These are phyloP conservation scores for Litsea cubeba DNA, from an alignment of 164 flowering plant genomes.

Conservation along the genomic window DNA sequence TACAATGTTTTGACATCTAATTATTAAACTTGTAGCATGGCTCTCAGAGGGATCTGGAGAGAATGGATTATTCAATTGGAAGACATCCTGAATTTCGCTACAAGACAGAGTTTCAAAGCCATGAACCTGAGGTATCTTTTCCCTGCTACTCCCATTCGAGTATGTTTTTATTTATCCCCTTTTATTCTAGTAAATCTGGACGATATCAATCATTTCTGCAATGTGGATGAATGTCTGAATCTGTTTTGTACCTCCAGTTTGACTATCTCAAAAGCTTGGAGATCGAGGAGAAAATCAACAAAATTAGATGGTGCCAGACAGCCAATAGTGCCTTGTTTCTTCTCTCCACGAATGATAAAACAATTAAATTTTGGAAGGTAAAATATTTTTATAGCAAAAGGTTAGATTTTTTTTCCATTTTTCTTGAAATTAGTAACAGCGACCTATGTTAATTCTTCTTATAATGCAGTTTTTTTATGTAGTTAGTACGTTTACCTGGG, in stretches of 20 bases:
- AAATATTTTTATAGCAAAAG: neutral
- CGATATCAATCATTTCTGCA: neutral
- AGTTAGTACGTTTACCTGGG: no score
- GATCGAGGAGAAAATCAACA: conserved; percentile 97
- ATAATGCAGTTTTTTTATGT: neutral
- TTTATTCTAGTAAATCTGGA: conserved; percentile 4
- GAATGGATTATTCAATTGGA: conserved; percentile 56
- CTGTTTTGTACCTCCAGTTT: conserved; percentile 46
- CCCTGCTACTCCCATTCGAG: neutral
- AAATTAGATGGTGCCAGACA: conserved; percentile 95
- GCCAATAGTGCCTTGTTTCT: conserved; percentile 94
- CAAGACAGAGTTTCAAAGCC: conserved; percentile 98
- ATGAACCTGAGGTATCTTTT: conserved; percentile 87
- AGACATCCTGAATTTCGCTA: conserved; percentile 98
- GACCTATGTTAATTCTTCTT: neutral
- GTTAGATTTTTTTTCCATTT: neutral
- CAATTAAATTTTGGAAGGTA: conserved; percentile 98
- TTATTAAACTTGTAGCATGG: conserved; percentile 44
- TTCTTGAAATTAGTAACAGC: neutral
- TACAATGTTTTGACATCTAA: neutral
- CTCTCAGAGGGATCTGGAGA: conserved; percentile 73
- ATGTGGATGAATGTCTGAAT: neutral
- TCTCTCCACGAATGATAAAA: conserved; percentile 93
- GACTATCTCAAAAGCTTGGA: conserved; percentile 99
- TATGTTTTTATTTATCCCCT: neutral